Evolutionary conservation across 176 grass and related monocot genomes (phyloP).

Genomic region (Dactylis glomerata): DNA sequence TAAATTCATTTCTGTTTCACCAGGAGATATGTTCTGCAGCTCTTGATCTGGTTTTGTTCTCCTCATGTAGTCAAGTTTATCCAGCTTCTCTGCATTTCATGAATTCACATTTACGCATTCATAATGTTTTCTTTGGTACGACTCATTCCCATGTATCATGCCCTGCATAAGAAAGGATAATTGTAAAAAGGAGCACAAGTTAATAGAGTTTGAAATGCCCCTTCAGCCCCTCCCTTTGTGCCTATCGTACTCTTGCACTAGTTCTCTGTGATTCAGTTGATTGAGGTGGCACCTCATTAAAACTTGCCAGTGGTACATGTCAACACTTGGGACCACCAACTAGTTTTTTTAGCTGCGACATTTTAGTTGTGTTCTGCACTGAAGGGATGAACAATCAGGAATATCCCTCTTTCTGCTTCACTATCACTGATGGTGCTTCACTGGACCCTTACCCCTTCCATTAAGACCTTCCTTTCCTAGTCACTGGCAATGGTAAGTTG

Average conservation of each 20-base stretch:
- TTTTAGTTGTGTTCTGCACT: slow-evolving; percentile 38
- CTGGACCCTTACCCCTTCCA: slow-evolving; percentile 24
- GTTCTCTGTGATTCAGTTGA: not conserved
- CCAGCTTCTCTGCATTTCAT: not conserved
- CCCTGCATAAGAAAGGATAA: not conserved
- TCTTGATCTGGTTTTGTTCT: slow-evolving; percentile 5
- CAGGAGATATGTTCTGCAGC: slow-evolving; percentile 11
- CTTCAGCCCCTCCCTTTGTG: not conserved
- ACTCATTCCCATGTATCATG: slow-evolving; percentile 22
- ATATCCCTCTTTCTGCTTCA: slow-evolving; percentile 51
- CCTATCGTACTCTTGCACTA: not conserved
- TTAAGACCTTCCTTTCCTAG: slow-evolving; percentile 12
- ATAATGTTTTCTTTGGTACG: not conserved
- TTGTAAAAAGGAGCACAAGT: not conserved
- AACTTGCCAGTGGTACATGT: slow-evolving; percentile 43
- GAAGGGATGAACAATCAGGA: slow-evolving; percentile 46
- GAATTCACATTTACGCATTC: slow-evolving; percentile 18
- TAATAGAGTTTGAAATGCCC: not conserved
- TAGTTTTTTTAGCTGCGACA: slow-evolving; percentile 32
- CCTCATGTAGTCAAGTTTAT: not conserved
- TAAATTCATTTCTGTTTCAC: not conserved
- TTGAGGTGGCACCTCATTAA: slow-evolving; percentile 2
- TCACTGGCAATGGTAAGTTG: not conserved
- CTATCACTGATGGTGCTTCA: slow-evolving; percentile 32
- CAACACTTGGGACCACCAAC: slow-evolving; percentile 33